Conservation (phyloP, 768 basidiomycete genomes). For the Thelephora aurantiotincta region DNA sequence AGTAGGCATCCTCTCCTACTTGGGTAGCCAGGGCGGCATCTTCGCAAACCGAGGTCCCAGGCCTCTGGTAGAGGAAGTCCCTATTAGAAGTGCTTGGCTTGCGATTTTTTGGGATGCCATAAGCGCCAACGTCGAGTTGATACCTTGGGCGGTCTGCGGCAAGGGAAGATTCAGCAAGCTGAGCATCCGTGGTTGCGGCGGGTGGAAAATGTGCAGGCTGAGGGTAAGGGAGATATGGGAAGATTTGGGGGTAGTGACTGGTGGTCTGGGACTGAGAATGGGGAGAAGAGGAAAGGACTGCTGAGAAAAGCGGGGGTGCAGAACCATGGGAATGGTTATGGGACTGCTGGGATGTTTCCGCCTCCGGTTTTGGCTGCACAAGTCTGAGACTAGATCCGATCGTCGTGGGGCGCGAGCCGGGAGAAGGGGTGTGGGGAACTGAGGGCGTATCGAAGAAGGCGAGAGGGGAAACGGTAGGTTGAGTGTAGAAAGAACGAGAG, state of each 20-base stretch:
- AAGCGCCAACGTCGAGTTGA: slow-evolving; percentile 66
- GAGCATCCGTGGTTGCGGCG: background rate
- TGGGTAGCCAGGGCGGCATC: slow-evolving; percentile 45
- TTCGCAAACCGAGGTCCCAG: slow-evolving; percentile 8
- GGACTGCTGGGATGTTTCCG: slow-evolving; percentile 22
- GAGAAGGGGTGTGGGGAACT: slow-evolving; percentile 17
- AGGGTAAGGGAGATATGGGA: slow-evolving; percentile 21
- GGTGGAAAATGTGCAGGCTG: slow-evolving; percentile 15
- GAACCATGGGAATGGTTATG: slow-evolving; percentile 19
- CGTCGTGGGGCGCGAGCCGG: slow-evolving; percentile 25
- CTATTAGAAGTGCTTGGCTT: slow-evolving; percentile 2
- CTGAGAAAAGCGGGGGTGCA: slow-evolving; percentile 22
- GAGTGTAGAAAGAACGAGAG: slow-evolving; percentile 29
- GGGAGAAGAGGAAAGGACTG: slow-evolving; percentile 29
- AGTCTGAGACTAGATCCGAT: slow-evolving; percentile 29
- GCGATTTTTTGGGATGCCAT: slow-evolving; percentile 64
- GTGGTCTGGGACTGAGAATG: slow-evolving; percentile 16
- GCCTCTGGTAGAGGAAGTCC: background rate
- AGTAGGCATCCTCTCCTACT: slow-evolving; percentile 90
- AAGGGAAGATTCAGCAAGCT: slow-evolving; percentile 8
- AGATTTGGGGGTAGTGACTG: slow-evolving; percentile 23
- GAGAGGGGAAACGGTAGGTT: slow-evolving; percentile 17
- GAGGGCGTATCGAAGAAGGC: slow-evolving; percentile 27
- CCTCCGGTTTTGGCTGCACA: slow-evolving; percentile 31
- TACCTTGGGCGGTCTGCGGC: slow-evolving; percentile 19